These are phyloP conservation scores for Xylaria sp. DNA, from an alignment of 2,329 filamentous ascomycete genomes.

Conservation along the genomic window DNA sequence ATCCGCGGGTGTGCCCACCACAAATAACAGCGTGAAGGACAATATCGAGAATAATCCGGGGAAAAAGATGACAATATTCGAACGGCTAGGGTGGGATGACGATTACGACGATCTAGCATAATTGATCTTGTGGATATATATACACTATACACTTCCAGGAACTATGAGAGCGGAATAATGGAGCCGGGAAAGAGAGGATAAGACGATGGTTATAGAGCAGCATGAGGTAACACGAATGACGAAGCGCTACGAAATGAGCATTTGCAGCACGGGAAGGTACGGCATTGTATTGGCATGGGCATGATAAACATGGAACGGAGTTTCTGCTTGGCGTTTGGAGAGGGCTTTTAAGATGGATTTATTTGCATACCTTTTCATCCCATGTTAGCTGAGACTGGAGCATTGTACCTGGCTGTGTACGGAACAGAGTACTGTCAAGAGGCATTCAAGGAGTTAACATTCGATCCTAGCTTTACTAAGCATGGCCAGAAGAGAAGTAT, in stretches of 20 bases:
- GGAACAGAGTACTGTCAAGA: no score
- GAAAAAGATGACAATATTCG: conserved; percentile 55
- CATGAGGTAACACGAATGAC: conserved; percentile 24
- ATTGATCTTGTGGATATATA: conserved; percentile 10
- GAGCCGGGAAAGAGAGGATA: background rate
- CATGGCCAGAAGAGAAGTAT: no score
- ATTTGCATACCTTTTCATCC: background rate
- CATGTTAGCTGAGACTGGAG: conserved; percentile 1
- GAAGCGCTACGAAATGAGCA: conserved; percentile 30
- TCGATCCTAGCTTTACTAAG: no score
- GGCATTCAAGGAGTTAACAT: background rate
- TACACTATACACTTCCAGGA: background rate
- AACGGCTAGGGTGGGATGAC: conserved; percentile 64
- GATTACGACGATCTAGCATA: conserved; percentile 51
- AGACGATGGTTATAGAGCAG: background rate
- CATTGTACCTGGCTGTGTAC: background rate
- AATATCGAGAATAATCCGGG: conserved; percentile 24
- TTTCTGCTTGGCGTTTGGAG: conserved; percentile 12
- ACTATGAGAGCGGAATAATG: background rate
- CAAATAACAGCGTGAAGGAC: conserved; percentile 7
- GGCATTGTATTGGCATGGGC: no score
- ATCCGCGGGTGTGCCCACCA: background rate
- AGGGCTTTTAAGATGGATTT: background rate
- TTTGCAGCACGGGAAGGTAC: background rate
- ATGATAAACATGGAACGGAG: conserved; percentile 29